Evolutionary conservation across 345 rosid genomes (phyloP), one percentile per base, ranked within the genome.

Genomic region (Kernera saxatilis): DNA sequence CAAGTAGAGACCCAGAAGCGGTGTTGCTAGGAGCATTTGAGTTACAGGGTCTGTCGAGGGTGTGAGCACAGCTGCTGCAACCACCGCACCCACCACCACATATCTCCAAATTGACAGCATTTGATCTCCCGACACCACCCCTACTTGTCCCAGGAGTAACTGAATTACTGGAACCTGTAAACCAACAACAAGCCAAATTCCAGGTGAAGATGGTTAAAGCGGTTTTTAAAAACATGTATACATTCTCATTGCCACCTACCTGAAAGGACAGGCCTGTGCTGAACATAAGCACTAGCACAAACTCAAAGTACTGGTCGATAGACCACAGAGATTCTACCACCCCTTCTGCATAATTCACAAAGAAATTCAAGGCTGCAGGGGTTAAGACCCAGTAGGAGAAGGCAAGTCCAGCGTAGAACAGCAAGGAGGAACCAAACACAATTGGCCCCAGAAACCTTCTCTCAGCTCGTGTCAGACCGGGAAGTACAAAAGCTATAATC

Each of bases 1-100:
- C 35, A 94, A 77, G 78, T 91, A 91, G 44, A 94, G 96, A 51
- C 99, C 97, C 0, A 94, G 80, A 75, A 91, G 96, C 2, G 99
- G 99, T 3, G 77, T 83, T 11, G 99, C 99, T 45, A 91, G 78
- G 77, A 94, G 96, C 81, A 91, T 23, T 78, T 91, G 99, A 57
- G 99, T 94, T 14, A 94, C 91, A 78, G 99, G 99, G 76, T 94
- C 97, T 3, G 97, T 91, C 9, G 99, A 93, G 45, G 99, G 99
- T 7, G 99, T 94, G 39, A 94, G 82, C 10, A 94, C 84, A 33
- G 99, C 99, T 21, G 99, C 97, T 7, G 86, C 99, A 45, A 94
- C 77, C 14, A 94, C 96, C 0, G 97, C 93, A 26, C 99, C 99
- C 3, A 91, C 97, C 30, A 93, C 93, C 32, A 94, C 97, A 36